Conservation (phyloP, 2,329 filamentous ascomycete species). For the Parastagonospora avenae region DNA sequence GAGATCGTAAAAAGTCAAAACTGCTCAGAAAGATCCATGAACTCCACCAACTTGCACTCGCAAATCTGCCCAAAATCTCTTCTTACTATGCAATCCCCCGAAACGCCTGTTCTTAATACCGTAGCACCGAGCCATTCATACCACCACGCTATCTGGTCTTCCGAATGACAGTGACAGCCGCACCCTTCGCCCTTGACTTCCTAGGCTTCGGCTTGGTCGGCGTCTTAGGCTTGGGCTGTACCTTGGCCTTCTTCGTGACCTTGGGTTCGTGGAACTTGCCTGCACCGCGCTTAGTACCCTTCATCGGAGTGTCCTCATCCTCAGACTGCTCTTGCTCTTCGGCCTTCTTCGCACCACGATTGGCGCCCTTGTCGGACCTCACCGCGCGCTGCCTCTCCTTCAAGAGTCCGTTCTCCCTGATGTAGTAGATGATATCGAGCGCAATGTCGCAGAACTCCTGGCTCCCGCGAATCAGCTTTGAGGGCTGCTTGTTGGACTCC, state of each 20-base stretch:
- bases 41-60: too few species aligned
- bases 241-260: neutral
- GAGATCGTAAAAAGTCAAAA: too few species aligned
- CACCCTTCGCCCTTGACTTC: too few species aligned
- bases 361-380: conserved; percentile 21
- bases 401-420: conserved; percentile 35
- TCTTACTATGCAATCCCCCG: too few species aligned
- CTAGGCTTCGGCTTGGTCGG: too few species aligned
- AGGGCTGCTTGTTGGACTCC: conserved; percentile 15
- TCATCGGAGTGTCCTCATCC: conserved; percentile 1
- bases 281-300: neutral
- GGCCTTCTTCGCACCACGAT: conserved; percentile 12
- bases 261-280: neutral
- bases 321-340: neutral
- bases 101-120: too few species aligned
- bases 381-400: conserved; percentile 14
- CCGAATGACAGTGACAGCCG: too few species aligned
- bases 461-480: conserved; percentile 27
- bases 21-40: too few species aligned
- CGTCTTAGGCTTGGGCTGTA: too few species aligned
- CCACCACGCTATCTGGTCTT: too few species aligned
- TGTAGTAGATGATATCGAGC: conserved; percentile 35
- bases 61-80: too few species aligned
- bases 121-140: too few species aligned
- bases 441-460: conserved; percentile 43